Evolutionary conservation across 2,329 filamentous ascomycete genomes (phyloP).

Genomic region (Trichophyton schoenleinii): DNA sequence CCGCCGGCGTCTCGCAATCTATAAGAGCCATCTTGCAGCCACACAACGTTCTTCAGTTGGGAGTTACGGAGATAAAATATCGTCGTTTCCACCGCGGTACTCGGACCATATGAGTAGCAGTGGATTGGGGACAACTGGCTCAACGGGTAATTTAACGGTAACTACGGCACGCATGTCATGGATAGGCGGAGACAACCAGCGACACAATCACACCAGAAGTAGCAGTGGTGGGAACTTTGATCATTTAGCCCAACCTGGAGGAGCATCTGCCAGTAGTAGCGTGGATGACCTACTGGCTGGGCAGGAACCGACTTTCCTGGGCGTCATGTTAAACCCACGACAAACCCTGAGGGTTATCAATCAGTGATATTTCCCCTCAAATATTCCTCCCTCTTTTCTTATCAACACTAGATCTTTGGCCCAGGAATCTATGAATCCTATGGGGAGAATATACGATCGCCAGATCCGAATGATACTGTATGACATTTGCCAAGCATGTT

Average conservation of each 20-base stretch:
- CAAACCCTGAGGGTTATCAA: conserved; percentile 59
- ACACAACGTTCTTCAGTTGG: conserved; percentile 44
- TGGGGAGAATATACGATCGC: not conserved
- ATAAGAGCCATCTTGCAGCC: conserved; percentile 57
- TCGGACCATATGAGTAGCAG: conserved; percentile 17
- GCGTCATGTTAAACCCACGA: conserved; percentile 54
- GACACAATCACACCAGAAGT: not conserved
- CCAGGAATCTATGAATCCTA: not conserved
- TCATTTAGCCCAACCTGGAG: conserved; percentile 8
- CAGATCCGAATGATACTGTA: not conserved
- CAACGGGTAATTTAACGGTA: conserved; percentile 10
- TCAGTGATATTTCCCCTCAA: conserved; percentile 29
- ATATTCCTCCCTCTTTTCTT: not conserved
- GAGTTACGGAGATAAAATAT: conserved; percentile 19
- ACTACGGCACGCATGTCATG: conserved; percentile 5
- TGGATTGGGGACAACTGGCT: not conserved
- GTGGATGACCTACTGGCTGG: conserved; percentile 48
- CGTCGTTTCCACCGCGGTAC: conserved; percentile 7
- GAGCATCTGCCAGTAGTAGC: conserved; percentile 33
- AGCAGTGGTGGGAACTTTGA: not conserved
- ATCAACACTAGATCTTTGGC: conserved; percentile 13
- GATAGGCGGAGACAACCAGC: not conserved
- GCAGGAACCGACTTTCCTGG: conserved; percentile 60
- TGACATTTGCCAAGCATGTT: not conserved
- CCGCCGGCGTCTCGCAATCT: conserved; percentile 55